phyloP scores from a whole-genome alignment of 2,329 filamentous ascomycete species.

The Exophiala dermatitidis region DNA sequence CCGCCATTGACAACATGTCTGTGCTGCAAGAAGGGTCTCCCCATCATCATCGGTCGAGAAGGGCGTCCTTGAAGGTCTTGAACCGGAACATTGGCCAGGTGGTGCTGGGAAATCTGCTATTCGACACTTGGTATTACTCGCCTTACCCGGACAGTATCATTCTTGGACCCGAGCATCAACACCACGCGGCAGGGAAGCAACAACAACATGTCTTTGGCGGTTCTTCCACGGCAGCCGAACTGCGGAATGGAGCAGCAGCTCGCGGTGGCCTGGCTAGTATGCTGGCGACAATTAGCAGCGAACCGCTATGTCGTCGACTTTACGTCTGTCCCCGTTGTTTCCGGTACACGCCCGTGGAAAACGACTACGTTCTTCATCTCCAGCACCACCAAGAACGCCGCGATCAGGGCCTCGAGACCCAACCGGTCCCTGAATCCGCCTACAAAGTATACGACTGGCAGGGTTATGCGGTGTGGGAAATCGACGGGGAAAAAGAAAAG shows the following conservation, averaged over 20 bases:
- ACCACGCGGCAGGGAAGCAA: conserved; percentile 26
- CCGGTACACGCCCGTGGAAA: conserved; percentile 61
- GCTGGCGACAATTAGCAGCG: conserved; percentile 2
- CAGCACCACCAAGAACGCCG: conserved; percentile 34
- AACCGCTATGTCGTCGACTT: conserved; percentile 11
- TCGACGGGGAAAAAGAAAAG: conserved; percentile 82
- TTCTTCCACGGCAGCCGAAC: conserved; percentile 29
- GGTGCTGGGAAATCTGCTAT: conserved; percentile 73
- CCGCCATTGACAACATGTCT: conserved; percentile 11
- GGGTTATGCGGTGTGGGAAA: conserved; percentile 81
- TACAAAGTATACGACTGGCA: conserved; percentile 68
- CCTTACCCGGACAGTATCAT: conserved; percentile 65
- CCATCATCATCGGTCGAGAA: conserved; percentile 20
- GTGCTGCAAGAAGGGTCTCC: conserved; percentile 24
- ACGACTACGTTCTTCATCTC: conserved; percentile 44
- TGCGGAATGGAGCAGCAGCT: conserved; percentile 11
- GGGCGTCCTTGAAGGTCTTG: conserved; percentile 23
- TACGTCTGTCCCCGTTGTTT: conserved; percentile 84
- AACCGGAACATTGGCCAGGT: conserved; percentile 76
- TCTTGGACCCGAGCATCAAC: conserved; percentile 13
- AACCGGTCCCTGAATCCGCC: conserved; percentile 51
- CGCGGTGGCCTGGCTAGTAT: background rate
- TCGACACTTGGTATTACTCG: conserved; percentile 87
- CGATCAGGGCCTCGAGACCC: conserved; percentile 12
- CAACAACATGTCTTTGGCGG: conserved; percentile 1